Evolutionary conservation across 768 basidiomycete species (phyloP).

Genomic region (Sarcodon sp.): DNA sequence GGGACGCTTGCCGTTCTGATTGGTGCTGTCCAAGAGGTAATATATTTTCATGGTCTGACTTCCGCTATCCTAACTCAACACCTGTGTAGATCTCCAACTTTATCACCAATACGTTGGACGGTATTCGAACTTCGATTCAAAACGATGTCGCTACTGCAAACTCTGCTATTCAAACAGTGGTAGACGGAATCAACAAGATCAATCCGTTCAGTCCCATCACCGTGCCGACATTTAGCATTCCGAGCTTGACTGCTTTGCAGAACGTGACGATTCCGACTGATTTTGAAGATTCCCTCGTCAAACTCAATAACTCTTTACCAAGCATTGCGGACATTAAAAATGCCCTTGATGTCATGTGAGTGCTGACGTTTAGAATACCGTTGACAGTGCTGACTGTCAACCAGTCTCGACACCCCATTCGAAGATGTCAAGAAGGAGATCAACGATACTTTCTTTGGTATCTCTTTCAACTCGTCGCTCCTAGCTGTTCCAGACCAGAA

Average conservation of each 20-base stretch:
- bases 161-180: constrained; percentile 46
- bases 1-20: constrained; percentile 75
- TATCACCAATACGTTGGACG: constrained; percentile 42
- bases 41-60: constrained; percentile 12
- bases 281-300: constrained; percentile 60
- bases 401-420: constrained; percentile 76
- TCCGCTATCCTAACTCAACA: constrained; percentile 3
- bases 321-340: constrained; percentile 65
- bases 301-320: constrained; percentile 73
- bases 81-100: constrained; percentile 53
- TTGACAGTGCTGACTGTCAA: background rate
- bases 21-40: constrained; percentile 70
- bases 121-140: constrained; percentile 61
- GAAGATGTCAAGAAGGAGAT: constrained; percentile 81
- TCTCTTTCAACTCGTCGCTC: constrained; percentile 56
- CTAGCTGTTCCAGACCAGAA: constrained; percentile 70
- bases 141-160: constrained; percentile 58
- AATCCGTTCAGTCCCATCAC: constrained; percentile 61
- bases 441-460: constrained; percentile 69
- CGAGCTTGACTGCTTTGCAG: constrained; percentile 58
- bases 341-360: constrained; percentile 55
- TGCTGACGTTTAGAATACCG: background rate
- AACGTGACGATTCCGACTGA: constrained; percentile 73
- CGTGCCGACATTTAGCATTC: constrained; percentile 62
- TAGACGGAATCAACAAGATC: constrained; percentile 60